These are phyloP conservation scores for Psidium friedrichsthalianum DNA, from an alignment of 345 rosid genomes.

Conservation along the genomic window DNA sequence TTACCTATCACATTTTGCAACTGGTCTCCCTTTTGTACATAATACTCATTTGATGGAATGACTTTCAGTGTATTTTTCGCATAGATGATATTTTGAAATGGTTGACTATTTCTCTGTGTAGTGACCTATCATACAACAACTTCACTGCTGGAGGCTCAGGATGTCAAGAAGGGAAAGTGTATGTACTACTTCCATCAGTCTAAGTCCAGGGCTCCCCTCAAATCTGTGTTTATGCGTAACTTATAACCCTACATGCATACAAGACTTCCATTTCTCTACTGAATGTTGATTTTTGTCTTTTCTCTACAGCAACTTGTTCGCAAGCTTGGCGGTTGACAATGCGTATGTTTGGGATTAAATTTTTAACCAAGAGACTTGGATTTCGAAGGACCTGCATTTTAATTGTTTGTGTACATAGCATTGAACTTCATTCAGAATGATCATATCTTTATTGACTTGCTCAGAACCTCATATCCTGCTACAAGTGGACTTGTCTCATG, in stretches of 20 bases:
- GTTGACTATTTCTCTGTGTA: background rate
- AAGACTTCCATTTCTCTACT: background rate
- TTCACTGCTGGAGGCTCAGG: background rate
- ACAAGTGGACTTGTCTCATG: background rate
- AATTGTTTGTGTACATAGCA: background rate
- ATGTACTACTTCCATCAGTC: background rate
- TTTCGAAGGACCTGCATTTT: background rate
- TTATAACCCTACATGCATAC: background rate
- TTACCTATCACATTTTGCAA: background rate
- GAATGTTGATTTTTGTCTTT: background rate
- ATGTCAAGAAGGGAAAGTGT: slow-evolving; percentile 8
- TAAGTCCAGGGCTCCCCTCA: background rate
- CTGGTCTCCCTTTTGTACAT: background rate
- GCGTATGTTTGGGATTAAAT: slow-evolving; percentile 3
- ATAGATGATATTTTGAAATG: background rate
- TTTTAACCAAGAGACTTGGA: background rate
- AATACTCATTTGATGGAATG: background rate
- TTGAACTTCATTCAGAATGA: background rate
- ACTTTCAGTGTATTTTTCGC: background rate
- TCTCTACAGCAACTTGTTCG: slow-evolving; percentile 29
- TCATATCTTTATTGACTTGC: background rate
- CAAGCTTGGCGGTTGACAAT: slow-evolving; percentile 14
- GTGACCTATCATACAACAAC: slow-evolving; percentile 30
- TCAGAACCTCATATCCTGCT: background rate
- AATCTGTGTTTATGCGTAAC: background rate